A percentile compares a stretch with the other conserved stretches of the same genome.
phyloP scores from a whole-genome alignment of 441 rosid genomes.

The Bocquillonia castaneifolia region DNA sequence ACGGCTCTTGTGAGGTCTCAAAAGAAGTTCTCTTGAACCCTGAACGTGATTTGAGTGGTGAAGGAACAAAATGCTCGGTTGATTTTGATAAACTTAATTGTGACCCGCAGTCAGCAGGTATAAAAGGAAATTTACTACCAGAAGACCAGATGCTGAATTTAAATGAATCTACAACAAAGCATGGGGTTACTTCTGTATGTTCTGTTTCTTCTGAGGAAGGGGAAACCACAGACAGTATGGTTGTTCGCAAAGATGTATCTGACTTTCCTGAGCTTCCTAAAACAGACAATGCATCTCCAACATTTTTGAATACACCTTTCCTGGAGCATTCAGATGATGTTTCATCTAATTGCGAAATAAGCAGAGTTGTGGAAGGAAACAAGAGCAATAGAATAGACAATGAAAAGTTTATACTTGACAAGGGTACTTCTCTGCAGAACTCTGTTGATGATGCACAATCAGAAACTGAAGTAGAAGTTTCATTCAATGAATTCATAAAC shows the following conservation, averaged over 20 bases:
- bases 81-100: conserved; percentile 50
- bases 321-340: conserved; percentile 44
- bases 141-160: conserved; percentile 34
- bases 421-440: conserved; percentile 33
- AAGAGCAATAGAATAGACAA: conserved; percentile 52
- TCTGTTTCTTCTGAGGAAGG: conserved; percentile 44
- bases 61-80: conserved; percentile 34
- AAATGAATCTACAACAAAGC: conserved; percentile 36
- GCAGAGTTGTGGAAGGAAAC: conserved; percentile 49
- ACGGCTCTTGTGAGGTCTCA: conserved; percentile 26
- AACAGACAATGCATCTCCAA: conserved; percentile 32
- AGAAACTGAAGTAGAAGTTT: conserved; percentile 56
- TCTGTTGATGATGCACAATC: conserved; percentile 40
- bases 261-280: conserved; percentile 28
- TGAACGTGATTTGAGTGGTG: conserved; percentile 25
- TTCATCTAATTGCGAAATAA: conserved; percentile 35
- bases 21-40: conserved; percentile 23
- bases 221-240: conserved; percentile 40
- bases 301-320: conserved; percentile 38
- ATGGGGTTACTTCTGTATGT: conserved; percentile 40
- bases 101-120: conserved; percentile 45
- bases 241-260: conserved; percentile 27
- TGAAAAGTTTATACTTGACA: conserved; percentile 34
- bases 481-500: conserved; percentile 44
- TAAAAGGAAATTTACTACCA: conserved; percentile 26